Base-by-base conservation (phyloP, 805 yeast genomes). In the Kodamaea kaohsiungensis region DNA sequence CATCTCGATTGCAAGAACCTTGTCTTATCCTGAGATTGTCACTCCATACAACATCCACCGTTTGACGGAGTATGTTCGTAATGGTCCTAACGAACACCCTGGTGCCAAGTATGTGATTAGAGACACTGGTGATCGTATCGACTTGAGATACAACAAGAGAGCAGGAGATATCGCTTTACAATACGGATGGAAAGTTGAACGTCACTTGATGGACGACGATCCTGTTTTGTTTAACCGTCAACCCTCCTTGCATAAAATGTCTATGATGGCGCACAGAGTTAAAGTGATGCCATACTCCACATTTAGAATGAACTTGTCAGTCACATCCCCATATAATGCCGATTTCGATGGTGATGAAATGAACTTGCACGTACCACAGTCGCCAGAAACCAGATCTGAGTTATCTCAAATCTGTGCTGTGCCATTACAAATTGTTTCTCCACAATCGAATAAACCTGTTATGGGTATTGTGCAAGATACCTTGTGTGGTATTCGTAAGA, bases 381-480 rank as follows among this genome's bases (percentile, higher is more conserved):
- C 97, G 7, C 97, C 92, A 60, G 99, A 95, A 72, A 92, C 99
- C 0, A 84, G 98, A 68, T 97, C 99, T 1, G 99, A 95, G 73
- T 79, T 95, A 60, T 87, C 93, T 33, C 95, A 93, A 70, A 83
- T 95, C 64, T 91, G 98, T 76, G 96, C 98, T 3, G 99, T 95
- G 51, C 99, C 99, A 7, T 79, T 92, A 54, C 99, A 95, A 73
- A 95, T 95, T 80, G 97, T 95, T 40, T 91, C 98, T 15, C 98
- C 99, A 10, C 99, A 95, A 75, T 90, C 97, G 1, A 95, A 95
- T 72, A 95, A 95, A 75, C 99, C 99, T 39, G 97, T 96, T 60
- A 95, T 95, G 99, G 99, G 99, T 77, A 95, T 95, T 78, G 99
- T 95, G 58, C 99, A 95, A 78, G 99, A 95, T 75, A 92, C 99